Evolutionary conservation across 2,329 filamentous ascomycete genomes (phyloP).

Genomic region (Aureobasidium lini): DNA sequence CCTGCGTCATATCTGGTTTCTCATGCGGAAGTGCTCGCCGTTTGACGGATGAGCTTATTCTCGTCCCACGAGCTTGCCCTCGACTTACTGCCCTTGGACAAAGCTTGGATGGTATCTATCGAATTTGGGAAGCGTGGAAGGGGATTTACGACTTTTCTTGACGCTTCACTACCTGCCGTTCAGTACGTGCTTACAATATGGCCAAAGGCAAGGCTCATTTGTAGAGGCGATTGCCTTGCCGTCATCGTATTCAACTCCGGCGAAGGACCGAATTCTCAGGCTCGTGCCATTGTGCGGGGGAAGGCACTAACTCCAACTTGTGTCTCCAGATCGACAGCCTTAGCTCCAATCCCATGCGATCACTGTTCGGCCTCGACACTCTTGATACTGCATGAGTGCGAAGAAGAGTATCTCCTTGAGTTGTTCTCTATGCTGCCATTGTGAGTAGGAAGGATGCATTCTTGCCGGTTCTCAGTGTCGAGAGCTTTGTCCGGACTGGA

Average conservation of each 20-base stretch:
- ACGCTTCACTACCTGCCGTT: too few species aligned
- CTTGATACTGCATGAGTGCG: too few species aligned
- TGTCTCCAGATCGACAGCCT: slow-evolving; percentile 4
- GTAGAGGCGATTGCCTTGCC: not conserved
- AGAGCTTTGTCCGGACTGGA: too few species aligned
- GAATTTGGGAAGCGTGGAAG: not conserved
- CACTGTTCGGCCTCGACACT: too few species aligned
- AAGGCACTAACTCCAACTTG: not conserved
- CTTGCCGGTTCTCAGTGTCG: too few species aligned
- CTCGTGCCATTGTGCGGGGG: not conserved
- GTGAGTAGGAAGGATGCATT: too few species aligned
- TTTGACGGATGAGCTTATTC: slow-evolving; percentile 1
- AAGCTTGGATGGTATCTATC: not conserved
- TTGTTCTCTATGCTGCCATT: too few species aligned
- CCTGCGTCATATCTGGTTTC: not conserved
- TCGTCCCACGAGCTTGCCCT: not conserved
- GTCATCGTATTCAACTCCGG: not conserved
- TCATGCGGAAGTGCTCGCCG: not conserved
- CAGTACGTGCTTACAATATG: too few species aligned
- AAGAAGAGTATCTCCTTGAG: too few species aligned
- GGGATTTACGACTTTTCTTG: too few species aligned
- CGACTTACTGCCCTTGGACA: not conserved
- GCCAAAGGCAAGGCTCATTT: too few species aligned
- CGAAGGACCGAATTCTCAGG: not conserved
- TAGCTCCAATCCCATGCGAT: not conserved